These are phyloP conservation scores for Polymyxa betae DNA, from an alignment of 208 protist genomes.

Conservation along the genomic window DNA sequence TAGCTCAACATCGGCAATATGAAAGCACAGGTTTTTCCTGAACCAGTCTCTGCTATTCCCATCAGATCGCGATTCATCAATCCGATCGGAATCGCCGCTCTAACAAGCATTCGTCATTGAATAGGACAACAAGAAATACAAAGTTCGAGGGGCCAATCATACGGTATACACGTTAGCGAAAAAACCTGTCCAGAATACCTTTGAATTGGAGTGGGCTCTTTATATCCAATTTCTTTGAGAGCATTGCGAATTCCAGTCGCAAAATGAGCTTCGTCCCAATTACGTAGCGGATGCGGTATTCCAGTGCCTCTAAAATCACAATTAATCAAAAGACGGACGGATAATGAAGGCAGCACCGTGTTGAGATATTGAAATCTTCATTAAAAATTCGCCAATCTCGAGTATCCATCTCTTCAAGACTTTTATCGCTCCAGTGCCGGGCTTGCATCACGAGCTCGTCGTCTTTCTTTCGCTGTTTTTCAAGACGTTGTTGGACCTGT, in stretches of 20 bases:
- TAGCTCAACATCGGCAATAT: slow-evolving; percentile 82
- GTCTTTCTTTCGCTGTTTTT: slow-evolving; percentile 21
- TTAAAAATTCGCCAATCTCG: slow-evolving; percentile 87
- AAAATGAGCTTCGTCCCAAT: slow-evolving; percentile 77
- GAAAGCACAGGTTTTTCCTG: slow-evolving; percentile 83
- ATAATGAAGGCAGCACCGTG: slow-evolving; percentile 52
- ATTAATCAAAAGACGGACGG: neutral
- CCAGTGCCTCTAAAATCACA: slow-evolving; percentile 4
- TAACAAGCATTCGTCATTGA: neutral
- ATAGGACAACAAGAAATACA: neutral
- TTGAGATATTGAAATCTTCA: slow-evolving; percentile 83
- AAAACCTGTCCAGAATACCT: slow-evolving; percentile 52
- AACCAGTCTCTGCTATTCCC: slow-evolving; percentile 80
- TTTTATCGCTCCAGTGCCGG: slow-evolving; percentile 69
- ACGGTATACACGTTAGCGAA: too few species aligned
- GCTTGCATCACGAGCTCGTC: neutral
- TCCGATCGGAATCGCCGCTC: slow-evolving; percentile 74
- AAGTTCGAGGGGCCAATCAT: too few species aligned
- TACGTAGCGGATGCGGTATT: slow-evolving; percentile 75
- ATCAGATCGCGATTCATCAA: slow-evolving; percentile 81
- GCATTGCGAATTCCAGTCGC: slow-evolving; percentile 63
- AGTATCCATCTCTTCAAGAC: slow-evolving; percentile 77
- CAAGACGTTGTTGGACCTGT: neutral
- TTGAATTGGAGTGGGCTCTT: slow-evolving; percentile 82
- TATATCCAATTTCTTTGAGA: slow-evolving; percentile 73